Percentiles rank a stretch among this genome's conserved stretches.
Conservation (phyloP, 1,139 yeast species). For the Arxiozyma slooffiae region DNA sequence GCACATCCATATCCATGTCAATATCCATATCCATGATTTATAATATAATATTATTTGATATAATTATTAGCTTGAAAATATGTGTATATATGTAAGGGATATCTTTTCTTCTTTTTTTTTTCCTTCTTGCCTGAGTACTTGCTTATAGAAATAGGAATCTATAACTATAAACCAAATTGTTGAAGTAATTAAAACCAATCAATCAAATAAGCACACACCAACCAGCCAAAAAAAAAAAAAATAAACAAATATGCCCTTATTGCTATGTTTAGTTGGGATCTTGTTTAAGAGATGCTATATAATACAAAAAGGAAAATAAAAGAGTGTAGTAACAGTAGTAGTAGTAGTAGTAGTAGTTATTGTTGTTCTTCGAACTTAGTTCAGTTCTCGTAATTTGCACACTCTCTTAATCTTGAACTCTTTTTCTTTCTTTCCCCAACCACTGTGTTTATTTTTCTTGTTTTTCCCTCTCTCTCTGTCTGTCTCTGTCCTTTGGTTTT, state of each 20-base stretch:
- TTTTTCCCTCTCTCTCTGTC: background rate
- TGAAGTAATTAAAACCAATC: no score
- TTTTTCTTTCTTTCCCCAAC: background rate
- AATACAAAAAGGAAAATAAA: no score
- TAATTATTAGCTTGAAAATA: background rate
- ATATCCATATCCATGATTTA: conserved; percentile 25
- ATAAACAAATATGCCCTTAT: no score
- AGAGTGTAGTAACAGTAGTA: background rate
- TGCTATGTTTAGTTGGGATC: no score
- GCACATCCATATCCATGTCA: conserved; percentile 63
- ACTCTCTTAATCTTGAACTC: background rate
- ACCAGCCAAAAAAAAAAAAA: no score
- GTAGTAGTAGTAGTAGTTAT: background rate
- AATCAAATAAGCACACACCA: no score
- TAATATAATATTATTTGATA: background rate
- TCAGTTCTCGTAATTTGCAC: background rate
- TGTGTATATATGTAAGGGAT: background rate
- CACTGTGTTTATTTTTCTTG: no score
- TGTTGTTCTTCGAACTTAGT: background rate
- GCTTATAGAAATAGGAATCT: no score
- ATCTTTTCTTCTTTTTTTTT: background rate
- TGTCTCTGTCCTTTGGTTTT: background rate
- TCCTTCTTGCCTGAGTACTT: no score
- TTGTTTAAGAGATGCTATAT: no score
- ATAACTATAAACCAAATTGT: no score